These are phyloP conservation scores for Grosmannia huntii DNA, from an alignment of 2,329 filamentous ascomycete species.

Conservation along the genomic window DNA sequence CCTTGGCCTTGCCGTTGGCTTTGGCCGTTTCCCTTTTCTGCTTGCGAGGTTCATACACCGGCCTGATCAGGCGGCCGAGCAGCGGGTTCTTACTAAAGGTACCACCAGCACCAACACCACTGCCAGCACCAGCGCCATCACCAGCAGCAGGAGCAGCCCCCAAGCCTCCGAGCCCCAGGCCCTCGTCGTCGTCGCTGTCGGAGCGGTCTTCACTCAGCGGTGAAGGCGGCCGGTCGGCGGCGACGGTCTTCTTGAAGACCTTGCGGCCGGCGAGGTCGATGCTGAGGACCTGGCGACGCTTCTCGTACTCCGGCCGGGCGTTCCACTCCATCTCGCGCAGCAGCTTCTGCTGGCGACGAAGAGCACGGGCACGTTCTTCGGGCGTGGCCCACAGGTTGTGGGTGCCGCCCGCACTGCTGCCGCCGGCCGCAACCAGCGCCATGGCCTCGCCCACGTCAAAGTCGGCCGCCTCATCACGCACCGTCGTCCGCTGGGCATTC, in stretches of 20 bases:
- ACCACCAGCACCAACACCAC: conserved; percentile 28
- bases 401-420: conserved; percentile 14
- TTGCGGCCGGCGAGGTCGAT: conserved; percentile 71
- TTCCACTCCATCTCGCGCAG: conserved; percentile 80
- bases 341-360: conserved; percentile 76
- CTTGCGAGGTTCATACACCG: conserved; percentile 34
- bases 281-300: conserved; percentile 69
- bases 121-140: conserved; percentile 19
- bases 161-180: conserved; percentile 11
- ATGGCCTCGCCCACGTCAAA: conserved; percentile 33
- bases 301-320: conserved; percentile 76
- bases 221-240: conserved; percentile 43
- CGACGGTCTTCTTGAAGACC: conserved; percentile 59
- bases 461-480: conserved; percentile 69
- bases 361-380: conserved; percentile 65
- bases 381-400: conserved; percentile 77
- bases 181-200: conserved; percentile 5
- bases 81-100: conserved; percentile 59
- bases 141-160: conserved; percentile 17
- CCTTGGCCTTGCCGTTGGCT: neutral
- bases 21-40: conserved; percentile 22
- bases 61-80: conserved; percentile 49
- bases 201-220: conserved; percentile 24
- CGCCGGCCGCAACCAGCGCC: conserved; percentile 16
- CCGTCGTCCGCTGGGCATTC: conserved; percentile 70